Base-by-base conservation (phyloP, 2,329 filamentous ascomycete genomes). In the Penicillium sp. region DNA sequence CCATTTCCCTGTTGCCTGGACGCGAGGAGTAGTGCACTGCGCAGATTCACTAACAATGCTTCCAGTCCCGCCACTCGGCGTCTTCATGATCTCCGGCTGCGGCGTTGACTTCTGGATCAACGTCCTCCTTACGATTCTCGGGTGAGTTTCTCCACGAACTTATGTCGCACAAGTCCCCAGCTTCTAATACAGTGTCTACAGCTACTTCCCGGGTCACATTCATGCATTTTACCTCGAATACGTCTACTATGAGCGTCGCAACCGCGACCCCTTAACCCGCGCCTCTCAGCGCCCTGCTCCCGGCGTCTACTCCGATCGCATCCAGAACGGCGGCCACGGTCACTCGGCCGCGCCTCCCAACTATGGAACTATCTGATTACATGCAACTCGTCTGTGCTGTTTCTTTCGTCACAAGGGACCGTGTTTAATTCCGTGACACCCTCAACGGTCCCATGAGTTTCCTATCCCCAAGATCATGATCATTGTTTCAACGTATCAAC, bases 191-290 rank as follows among this genome's bases (percentile, higher is more conserved):
- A 10, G 5, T n/a, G 28, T 7, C 27, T 46, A 27, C 53, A 84
- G 83, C n/a, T 89, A 86, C 69, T 72, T 94, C 45, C 89, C 89
- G 0, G 90, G 89, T 7, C 86, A 90, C 60, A 81, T 92, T 38
- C 86, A 91, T 68, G 88, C 88, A 39, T 91, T 92, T 70, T 94
- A 92, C 69, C 61, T 90, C 55, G 84, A 91, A 72, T 95, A 91
- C 69, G 78, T 95, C 56, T 95, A 92, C 75, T 92, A 87, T 70
- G 83, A 89, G 63, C 86, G 87, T 35, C 81, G 66, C 41, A 57
- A 61, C 22, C 60, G 57, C 33, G 63, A 63, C 30, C 58, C 62
- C 18, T 36, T 58, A 16, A 62, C 59, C 25, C 54, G 62, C 20
- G 44, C 57, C 7, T 54, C 54, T 5, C 51, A 54, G 22, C 54